phyloP scores from a whole-genome alignment of 129 eudicot species.

The Tanacetum coccineum region DNA sequence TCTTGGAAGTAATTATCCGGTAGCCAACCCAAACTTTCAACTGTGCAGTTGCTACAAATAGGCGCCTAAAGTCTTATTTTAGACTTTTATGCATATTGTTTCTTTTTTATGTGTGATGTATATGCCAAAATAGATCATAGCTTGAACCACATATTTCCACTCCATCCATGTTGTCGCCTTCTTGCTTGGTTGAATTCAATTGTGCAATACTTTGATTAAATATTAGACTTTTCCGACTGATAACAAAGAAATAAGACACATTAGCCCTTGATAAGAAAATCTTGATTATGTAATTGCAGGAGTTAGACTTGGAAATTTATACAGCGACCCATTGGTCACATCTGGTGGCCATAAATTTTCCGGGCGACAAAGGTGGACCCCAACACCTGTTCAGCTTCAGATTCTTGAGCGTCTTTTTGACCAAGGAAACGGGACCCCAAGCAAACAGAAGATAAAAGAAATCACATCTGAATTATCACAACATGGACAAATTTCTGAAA shows the following conservation, averaged over 20 bases:
- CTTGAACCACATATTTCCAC: too few relatives aligned
- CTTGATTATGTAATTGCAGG: slow-evolving; percentile 41
- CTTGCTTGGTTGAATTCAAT: too few relatives aligned
- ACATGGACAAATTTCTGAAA: slow-evolving; percentile 92
- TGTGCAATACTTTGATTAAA: too few relatives aligned
- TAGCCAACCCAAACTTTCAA: too few relatives aligned
- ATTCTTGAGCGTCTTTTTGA: slow-evolving; percentile 85
- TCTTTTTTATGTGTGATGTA: too few relatives aligned
- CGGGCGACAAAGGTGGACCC: slow-evolving; percentile 95
- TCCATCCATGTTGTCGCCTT: too few relatives aligned
- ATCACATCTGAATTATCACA: slow-evolving; percentile 82
- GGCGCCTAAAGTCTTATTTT: too few relatives aligned
- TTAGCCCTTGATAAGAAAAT: not conserved
- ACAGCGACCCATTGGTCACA: slow-evolving; percentile 66
- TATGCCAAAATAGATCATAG: too few relatives aligned
- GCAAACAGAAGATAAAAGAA: slow-evolving; percentile 96
- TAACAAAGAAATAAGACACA: not conserved
- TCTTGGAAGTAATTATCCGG: too few relatives aligned
- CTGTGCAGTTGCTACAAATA: too few relatives aligned
- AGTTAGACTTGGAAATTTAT: slow-evolving; percentile 75
- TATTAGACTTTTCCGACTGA: too few relatives aligned
- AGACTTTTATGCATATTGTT: too few relatives aligned
- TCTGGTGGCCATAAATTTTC: slow-evolving; percentile 77
- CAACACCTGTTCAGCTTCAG: slow-evolving; percentile 95
- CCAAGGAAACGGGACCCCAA: slow-evolving; percentile 93